phyloP scores from a whole-genome alignment of 768 basidiomycete genomes.

The Mycena crocata region DNA sequence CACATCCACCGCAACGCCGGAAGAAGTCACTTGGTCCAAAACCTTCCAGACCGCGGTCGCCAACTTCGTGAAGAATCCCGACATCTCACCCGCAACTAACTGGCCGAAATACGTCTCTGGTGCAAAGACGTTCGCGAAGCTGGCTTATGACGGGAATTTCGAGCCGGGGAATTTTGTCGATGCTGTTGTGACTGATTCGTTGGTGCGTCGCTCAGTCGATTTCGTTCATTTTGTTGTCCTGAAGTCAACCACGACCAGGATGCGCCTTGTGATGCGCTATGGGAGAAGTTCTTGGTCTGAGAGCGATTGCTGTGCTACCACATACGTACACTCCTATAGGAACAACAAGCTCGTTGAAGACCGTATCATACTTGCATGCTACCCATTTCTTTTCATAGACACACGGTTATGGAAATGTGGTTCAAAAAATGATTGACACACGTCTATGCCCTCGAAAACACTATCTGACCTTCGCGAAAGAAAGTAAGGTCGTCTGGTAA shows the following conservation, averaged over 20 bases:
- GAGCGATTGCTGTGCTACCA: too few relatives aligned
- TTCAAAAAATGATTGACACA: too few relatives aligned
- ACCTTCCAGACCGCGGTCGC: constrained; percentile 38
- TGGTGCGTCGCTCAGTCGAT: constrained; percentile 2
- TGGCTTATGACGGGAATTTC: constrained; percentile 37
- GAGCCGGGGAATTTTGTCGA: constrained; percentile 32
- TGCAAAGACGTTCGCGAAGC: constrained; percentile 31
- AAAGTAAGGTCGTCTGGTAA: too few relatives aligned
- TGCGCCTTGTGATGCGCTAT: constrained; percentile 14
- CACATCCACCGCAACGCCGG: constrained; percentile 33
- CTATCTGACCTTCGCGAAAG: too few relatives aligned
- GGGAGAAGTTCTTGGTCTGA: constrained; percentile 22
- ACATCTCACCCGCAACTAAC: constrained; percentile 27
- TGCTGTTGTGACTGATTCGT: constrained; percentile 8
- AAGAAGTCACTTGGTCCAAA: constrained; percentile 35
- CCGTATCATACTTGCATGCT: too few relatives aligned
- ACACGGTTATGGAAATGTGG: too few relatives aligned
- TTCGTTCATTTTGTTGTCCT: not conserved
- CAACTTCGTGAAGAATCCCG: constrained; percentile 38
- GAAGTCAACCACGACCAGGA: not conserved
- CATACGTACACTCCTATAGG: too few relatives aligned
- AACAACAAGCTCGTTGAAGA: too few relatives aligned
- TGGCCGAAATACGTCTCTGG: constrained; percentile 34
- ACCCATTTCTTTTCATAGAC: too few relatives aligned
- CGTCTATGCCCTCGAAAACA: too few relatives aligned